Conservation (phyloP, 1,284 basidiomycete species). For the Exsudoporus floridanus region DNA sequence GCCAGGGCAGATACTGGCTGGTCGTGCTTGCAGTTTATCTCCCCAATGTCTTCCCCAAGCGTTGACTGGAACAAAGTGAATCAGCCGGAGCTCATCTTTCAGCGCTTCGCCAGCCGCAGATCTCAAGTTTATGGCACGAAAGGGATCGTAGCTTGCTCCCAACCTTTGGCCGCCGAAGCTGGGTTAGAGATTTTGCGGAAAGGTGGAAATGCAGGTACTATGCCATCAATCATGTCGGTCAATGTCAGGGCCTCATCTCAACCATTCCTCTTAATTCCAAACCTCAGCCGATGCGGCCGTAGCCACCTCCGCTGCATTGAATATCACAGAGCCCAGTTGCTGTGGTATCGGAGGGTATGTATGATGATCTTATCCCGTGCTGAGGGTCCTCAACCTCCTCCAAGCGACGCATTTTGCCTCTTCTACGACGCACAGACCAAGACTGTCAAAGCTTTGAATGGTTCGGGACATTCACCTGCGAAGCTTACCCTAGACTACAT, state of each 20-base stretch:
- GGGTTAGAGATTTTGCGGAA: slow-evolving; percentile 86
- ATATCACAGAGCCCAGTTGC: slow-evolving; percentile 80
- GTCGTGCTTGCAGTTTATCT: slow-evolving; percentile 6
- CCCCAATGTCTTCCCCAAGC: slow-evolving; percentile 41
- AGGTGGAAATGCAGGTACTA: slow-evolving; percentile 86
- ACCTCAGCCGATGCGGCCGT: slow-evolving; percentile 67
- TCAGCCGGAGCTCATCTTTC: slow-evolving; percentile 56
- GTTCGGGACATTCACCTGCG: slow-evolving; percentile 82
- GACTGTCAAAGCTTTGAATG: slow-evolving; percentile 81
- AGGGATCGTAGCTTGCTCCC: slow-evolving; percentile 86
- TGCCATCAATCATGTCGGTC: neutral
- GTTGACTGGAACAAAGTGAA: slow-evolving; percentile 72
- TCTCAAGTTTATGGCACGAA: slow-evolving; percentile 84
- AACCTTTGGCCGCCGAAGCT: slow-evolving; percentile 86
- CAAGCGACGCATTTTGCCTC: slow-evolving; percentile 86
- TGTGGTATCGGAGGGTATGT: slow-evolving; percentile 80
- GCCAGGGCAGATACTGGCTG: neutral
- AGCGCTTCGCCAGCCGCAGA: slow-evolving; percentile 66
- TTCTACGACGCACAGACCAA: slow-evolving; percentile 85
- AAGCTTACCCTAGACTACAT: slow-evolving; percentile 78
- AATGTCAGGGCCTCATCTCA: neutral
- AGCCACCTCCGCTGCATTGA: slow-evolving; percentile 84
- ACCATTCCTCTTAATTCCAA: neutral
- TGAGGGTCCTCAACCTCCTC: slow-evolving; percentile 12
- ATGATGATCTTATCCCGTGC: neutral